Evolutionary conservation across 2,329 filamentous ascomycete species (phyloP), one percentile per base, ranked within the genome.

Genomic region (Pezizomycotina sp.): DNA sequence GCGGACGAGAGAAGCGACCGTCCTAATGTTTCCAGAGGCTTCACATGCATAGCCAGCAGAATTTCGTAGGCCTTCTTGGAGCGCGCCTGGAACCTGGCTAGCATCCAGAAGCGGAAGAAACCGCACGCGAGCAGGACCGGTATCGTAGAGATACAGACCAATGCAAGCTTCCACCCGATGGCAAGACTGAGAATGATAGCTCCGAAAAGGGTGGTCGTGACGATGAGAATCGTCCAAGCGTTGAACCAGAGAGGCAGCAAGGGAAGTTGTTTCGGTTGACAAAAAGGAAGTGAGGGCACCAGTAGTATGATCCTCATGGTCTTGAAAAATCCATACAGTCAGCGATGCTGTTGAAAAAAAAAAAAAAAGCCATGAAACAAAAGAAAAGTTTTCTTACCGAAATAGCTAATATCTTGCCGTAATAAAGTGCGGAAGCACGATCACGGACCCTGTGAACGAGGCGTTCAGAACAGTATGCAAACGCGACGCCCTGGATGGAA

Each of bases 31-130:
- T 2, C 81, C 84, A 20, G 91, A 92, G 27, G 84, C 84, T 58
- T 98, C 89, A 29, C 84, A 89, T 7, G 89, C 89, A 53, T 78
- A 92, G 37, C 75, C 77, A 5, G 86, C 86, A 40, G 81, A 86
- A 68, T 62, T 53, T 81, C 68, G 54, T 95, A 84, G 3, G 81
- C 75, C 47, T 65, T 64, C 62, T 89, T 91, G 1, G 82, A 75
- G 15, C 79, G 76, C 23, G 66, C 66, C 59, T 80, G 78, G 62
- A 82, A 92, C 47, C 72, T 68, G 2, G 80, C 74, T 14, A 91
- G 66, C 59, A 89, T 74, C 59, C 72, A 84, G 60, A 93, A 91
- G 3, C 83, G 73, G 58, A 83, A 74, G 61, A 83, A 89, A n/a
- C 83, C 79, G 52, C 79, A 89, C 4, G 62, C 74, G 2, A 91